phyloP scores from a whole-genome alignment of 805 yeast species.

The Wickerhamiella nectarea region DNA sequence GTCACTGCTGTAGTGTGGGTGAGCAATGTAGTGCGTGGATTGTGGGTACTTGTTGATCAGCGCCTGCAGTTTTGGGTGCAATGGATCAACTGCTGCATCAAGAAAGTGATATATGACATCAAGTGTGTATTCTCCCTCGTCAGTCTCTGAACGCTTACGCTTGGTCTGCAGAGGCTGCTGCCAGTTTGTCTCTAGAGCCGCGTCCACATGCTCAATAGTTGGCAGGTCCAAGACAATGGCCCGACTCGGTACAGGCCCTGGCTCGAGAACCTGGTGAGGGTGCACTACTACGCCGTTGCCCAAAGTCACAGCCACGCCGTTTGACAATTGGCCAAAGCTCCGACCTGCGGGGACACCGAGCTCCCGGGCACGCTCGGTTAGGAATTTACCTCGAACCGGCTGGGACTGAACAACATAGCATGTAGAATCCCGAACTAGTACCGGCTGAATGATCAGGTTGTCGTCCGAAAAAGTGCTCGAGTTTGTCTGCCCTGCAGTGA shows the following conservation, averaged over 20 bases:
- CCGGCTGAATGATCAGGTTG: constrained; percentile 18
- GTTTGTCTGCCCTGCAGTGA: constrained; percentile 39
- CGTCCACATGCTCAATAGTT: constrained; percentile 31
- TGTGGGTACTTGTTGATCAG: constrained; percentile 33
- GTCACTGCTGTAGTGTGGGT: constrained; percentile 49
- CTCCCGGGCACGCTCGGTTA: constrained; percentile 46
- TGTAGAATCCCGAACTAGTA: constrained; percentile 22
- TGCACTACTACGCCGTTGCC: constrained; percentile 43
- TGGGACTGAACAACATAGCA: constrained; percentile 55
- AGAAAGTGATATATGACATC: constrained; percentile 63
- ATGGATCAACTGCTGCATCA: constrained; percentile 44
- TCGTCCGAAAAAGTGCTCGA: constrained; percentile 23
- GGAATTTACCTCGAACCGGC: constrained; percentile 66
- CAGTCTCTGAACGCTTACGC: constrained; percentile 15
- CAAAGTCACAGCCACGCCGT: constrained; percentile 43
- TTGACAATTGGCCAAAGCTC: constrained; percentile 43
- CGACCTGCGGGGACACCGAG: constrained; percentile 60
- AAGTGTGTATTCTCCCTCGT: constrained; percentile 21
- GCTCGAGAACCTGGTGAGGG: constrained; percentile 63
- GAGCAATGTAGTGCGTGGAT: constrained; percentile 55
- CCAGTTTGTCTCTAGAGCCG: constrained; percentile 17
- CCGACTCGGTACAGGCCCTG: constrained; percentile 42
- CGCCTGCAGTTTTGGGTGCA: constrained; percentile 7
- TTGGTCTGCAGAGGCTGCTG: not conserved
- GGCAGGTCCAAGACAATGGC: constrained; percentile 68